These are phyloP conservation scores for Termitomyces sp. DNA, from an alignment of 768 basidiomycete species.

Conservation along the genomic window DNA sequence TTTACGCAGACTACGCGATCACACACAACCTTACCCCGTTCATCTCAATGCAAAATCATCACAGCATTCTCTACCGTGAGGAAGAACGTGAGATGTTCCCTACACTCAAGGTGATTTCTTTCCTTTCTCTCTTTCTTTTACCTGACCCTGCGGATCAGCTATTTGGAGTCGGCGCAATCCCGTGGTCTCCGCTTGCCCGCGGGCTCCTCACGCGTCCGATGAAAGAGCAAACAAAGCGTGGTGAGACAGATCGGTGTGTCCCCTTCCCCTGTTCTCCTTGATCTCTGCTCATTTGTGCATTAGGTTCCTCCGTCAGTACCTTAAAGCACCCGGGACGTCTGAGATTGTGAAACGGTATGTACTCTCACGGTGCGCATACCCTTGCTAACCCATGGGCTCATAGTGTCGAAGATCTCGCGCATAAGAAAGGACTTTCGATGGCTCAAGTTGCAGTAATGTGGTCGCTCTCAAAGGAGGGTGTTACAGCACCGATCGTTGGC, in stretches of 20 bases:
- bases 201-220: too few relatives aligned
- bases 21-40: slow-evolving; percentile 52
- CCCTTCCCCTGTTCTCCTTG: background rate
- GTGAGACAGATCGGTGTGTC: slow-evolving; percentile 6
- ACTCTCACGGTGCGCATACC: background rate
- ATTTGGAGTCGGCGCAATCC: too few relatives aligned
- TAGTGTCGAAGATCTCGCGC: too few relatives aligned
- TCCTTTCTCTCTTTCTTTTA: background rate
- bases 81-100: too few relatives aligned
- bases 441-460: too few relatives aligned
- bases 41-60: slow-evolving; percentile 67
- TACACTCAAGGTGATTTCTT: slow-evolving; percentile 34
- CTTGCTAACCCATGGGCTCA: too few relatives aligned
- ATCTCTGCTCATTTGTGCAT: background rate
- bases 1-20: slow-evolving; percentile 54
- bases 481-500: too few relatives aligned
- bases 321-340: slow-evolving; percentile 10
- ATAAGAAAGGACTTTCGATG: too few relatives aligned
- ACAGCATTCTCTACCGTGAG: slow-evolving; percentile 54
- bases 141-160: slow-evolving; percentile 21
- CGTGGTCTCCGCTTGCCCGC: too few relatives aligned
- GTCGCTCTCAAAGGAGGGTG: too few relatives aligned
- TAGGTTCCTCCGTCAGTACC: slow-evolving; percentile 19
- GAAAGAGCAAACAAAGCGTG: too few relatives aligned
- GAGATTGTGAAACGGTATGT: slow-evolving; percentile 33